These are phyloP conservation scores for Amanita phalloides DNA, from an alignment of 768 basidiomycete species.

Conservation along the genomic window DNA sequence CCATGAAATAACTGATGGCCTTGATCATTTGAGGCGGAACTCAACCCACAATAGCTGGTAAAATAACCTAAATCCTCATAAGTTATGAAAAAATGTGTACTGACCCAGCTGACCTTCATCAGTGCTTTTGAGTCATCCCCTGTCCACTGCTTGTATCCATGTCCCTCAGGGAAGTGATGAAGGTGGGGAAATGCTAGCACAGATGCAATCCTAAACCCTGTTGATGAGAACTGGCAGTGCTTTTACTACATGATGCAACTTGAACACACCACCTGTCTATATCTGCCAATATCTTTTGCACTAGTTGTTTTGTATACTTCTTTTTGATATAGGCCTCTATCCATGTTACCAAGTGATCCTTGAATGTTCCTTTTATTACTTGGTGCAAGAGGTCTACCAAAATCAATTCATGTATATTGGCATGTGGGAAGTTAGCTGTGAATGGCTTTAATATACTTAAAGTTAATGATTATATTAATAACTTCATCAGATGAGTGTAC, in stretches of 20 bases:
- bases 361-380: slow-evolving; percentile 25
- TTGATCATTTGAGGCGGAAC: slow-evolving; percentile 16
- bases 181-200: slow-evolving; percentile 18
- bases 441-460: slow-evolving; percentile 18
- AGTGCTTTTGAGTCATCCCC: slow-evolving; percentile 26
- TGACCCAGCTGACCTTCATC: slow-evolving; percentile 20
- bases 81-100: neutral
- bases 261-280: neutral
- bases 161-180: slow-evolving; percentile 18
- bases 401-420: slow-evolving; percentile 23
- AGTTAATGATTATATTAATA: neutral
- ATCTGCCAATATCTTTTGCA: neutral
- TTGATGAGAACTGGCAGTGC: too few relatives aligned
- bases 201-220: too few relatives aligned
- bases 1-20: slow-evolving; percentile 14
- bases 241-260: too few relatives aligned
- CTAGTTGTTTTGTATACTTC: neutral
- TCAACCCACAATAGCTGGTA: slow-evolving; percentile 18
- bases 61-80: slow-evolving; percentile 12
- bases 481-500: neutral
- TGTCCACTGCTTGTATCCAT: slow-evolving; percentile 27
- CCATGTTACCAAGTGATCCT: slow-evolving; percentile 26
- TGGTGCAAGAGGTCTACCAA: slow-evolving; percentile 23
- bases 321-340: slow-evolving; percentile 15
- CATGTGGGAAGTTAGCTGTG: slow-evolving; percentile 20